Conservation (phyloP, 2,329 filamentous ascomycete species). For the Clarireedia monteithiana region DNA sequence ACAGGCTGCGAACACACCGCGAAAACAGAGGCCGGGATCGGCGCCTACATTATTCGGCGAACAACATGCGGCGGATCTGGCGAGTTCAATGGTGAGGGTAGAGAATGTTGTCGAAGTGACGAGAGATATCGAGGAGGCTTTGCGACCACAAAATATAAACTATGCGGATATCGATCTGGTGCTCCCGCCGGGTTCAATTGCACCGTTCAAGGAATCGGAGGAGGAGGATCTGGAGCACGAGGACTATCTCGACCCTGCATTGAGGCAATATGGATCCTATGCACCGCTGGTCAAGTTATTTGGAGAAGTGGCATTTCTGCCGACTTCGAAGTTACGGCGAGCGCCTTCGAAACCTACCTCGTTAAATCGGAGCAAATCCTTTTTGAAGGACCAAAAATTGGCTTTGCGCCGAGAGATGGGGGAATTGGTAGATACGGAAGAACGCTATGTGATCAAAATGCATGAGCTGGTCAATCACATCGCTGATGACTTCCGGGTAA, state of each 20-base stretch:
- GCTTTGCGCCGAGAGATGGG: constrained; percentile 80
- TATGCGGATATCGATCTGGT: constrained; percentile 86
- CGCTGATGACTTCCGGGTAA: constrained; percentile 69
- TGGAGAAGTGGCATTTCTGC: constrained; percentile 78
- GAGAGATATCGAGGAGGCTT: constrained; percentile 62
- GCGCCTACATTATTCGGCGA: constrained; percentile 68
- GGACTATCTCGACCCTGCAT: constrained; percentile 54
- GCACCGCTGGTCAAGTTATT: constrained; percentile 69
- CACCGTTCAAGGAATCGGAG: constrained; percentile 52
- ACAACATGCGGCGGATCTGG: constrained; percentile 86
- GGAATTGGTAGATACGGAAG: constrained; percentile 88
- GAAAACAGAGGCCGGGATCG: constrained; percentile 50
- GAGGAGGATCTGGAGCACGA: constrained; percentile 55
- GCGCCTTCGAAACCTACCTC: constrained; percentile 82
- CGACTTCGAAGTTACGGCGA: constrained; percentile 74
- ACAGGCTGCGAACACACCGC: constrained; percentile 35
- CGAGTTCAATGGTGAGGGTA: constrained; percentile 73
- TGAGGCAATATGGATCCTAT: constrained; percentile 70
- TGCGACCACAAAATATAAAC: constrained; percentile 73
- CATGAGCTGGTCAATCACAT: constrained; percentile 75
- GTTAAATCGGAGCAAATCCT: constrained; percentile 68
- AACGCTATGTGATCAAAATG: constrained; percentile 85
- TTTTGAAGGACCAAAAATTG: constrained; percentile 74
- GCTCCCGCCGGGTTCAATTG: constrained; percentile 68
- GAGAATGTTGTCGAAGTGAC: constrained; percentile 70